Evolutionary conservation across 2,329 filamentous ascomycete species (phyloP).

Genomic region (Remersonia thermophila): DNA sequence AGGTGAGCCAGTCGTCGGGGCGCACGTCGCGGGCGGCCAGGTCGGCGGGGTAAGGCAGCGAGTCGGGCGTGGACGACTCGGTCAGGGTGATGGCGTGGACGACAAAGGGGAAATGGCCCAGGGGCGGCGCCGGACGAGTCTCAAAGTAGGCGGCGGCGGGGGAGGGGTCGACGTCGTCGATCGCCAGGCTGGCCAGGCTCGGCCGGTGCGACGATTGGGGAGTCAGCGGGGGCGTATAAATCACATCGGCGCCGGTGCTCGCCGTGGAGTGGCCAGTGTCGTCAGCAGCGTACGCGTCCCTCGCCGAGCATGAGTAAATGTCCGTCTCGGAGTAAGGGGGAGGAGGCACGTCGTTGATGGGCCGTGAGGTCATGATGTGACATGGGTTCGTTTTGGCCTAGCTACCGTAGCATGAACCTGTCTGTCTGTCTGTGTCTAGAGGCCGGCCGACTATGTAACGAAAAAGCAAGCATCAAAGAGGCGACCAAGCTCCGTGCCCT

Average conservation of each 20-base stretch:
- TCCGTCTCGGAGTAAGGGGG: constrained; percentile 48
- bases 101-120: constrained; percentile 5
- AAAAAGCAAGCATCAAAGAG: too few species aligned
- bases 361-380: constrained; percentile 18
- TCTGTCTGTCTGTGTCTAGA: too few species aligned
- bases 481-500: too few species aligned
- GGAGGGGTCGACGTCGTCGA: constrained; percentile 19
- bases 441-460: too few species aligned
- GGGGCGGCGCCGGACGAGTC: constrained; percentile 25
- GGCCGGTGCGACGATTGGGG: constrained; percentile 26
- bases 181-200: constrained; percentile 19
- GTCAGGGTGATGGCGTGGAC: constrained; percentile 25
- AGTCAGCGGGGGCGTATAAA: constrained; percentile 41
- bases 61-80: constrained; percentile 26
- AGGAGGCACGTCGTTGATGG: constrained; percentile 31
- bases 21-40: constrained; percentile 33
- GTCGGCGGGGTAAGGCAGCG: constrained; percentile 31
- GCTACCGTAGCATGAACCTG: too few species aligned
- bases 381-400: constrained; percentile 3
- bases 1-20: constrained; percentile 45
- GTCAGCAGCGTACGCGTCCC: constrained; percentile 14
- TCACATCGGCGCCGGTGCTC: constrained; percentile 31
- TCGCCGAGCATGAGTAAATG: constrained; percentile 34
- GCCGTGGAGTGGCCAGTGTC: constrained; percentile 22
- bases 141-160: constrained; percentile 36